Evolutionary conservation across 2,329 filamentous ascomycete species (phyloP).

Genomic region (Fusarium globosum): DNA sequence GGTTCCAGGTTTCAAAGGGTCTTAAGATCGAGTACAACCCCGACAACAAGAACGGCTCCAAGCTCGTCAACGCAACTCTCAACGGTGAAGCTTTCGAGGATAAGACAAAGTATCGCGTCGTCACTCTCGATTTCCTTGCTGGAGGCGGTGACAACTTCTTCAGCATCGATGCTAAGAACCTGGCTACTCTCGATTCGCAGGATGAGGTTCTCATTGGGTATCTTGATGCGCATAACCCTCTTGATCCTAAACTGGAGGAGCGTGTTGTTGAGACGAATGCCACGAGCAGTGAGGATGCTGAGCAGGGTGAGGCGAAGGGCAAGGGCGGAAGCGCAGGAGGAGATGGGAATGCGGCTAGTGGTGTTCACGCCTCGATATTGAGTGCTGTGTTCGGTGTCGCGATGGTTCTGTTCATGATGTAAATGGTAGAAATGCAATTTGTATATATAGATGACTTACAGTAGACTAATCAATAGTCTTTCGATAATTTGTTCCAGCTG

Average conservation of each 20-base stretch:
- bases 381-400: constrained; percentile 22
- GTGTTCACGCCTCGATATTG: constrained; percentile 13
- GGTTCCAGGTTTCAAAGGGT: constrained; percentile 69
- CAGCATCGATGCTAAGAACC: constrained; percentile 46
- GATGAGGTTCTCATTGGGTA: constrained; percentile 66
- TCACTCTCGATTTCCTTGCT: constrained; percentile 72
- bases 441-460: constrained; percentile 14
- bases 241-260: constrained; percentile 61
- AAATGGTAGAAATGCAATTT: constrained; percentile 18
- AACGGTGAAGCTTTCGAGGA: constrained; percentile 60
- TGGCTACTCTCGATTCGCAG: constrained; percentile 62
- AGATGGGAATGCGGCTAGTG: constrained; percentile 14
- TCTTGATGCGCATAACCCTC: constrained; percentile 59
- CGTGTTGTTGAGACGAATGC: constrained; percentile 45
- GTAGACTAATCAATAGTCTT: neutral
- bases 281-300: constrained; percentile 14
- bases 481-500: neutral
- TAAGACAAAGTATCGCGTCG: constrained; percentile 62
- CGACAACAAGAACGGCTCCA: constrained; percentile 57
- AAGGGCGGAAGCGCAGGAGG: constrained; percentile 13
- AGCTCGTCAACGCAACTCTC: constrained; percentile 64
- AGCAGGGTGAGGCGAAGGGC: constrained; percentile 20
- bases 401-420: constrained; percentile 33
- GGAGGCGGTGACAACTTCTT: constrained; percentile 73
- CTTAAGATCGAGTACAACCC: constrained; percentile 69